Evolutionary conservation across 768 basidiomycete genomes (phyloP).

Genomic region (Tylopilus sp.): DNA sequence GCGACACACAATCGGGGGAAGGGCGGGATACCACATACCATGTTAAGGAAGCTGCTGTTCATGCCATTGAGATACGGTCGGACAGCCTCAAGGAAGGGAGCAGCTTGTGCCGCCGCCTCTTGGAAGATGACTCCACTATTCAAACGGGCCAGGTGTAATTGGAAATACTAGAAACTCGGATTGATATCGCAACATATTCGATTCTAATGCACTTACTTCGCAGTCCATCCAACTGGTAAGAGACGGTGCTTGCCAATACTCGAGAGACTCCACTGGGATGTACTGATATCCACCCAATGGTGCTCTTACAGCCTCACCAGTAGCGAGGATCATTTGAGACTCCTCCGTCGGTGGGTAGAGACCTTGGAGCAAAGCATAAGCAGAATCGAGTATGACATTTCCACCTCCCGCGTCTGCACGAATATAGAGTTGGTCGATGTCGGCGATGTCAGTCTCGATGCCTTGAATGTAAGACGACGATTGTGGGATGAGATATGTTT

Average conservation of each 20-base stretch:
- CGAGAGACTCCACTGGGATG: conserved; percentile 58
- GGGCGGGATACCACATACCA: conserved; percentile 41
- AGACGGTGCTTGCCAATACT: conserved; percentile 54
- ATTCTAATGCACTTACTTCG: conserved; percentile 31
- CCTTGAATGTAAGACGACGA: conserved; percentile 67
- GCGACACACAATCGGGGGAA: conserved; percentile 3
- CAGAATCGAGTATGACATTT: conserved; percentile 76
- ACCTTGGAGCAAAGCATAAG: conserved; percentile 79
- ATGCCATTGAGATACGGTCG: conserved; percentile 67
- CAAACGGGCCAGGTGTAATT: conserved; percentile 21
- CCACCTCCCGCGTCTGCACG: conserved; percentile 82
- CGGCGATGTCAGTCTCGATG: conserved; percentile 60
- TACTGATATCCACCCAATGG: conserved; percentile 89
- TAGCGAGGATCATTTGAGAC: conserved; percentile 67
- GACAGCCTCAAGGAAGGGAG: conserved; percentile 61
- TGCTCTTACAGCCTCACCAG: conserved; percentile 63
- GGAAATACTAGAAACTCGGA: conserved; percentile 25
- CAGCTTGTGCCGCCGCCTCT: conserved; percentile 48
- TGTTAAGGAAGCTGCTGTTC: conserved; percentile 60
- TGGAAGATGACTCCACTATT: conserved; percentile 46
- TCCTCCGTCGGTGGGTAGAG: conserved; percentile 72
- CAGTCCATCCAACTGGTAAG: conserved; percentile 77
- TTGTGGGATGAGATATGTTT: conserved; percentile 57
- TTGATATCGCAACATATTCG: not conserved
- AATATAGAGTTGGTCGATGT: conserved; percentile 66